These are phyloP conservation scores for Rachicladosporium sp. DNA, from an alignment of 2,329 filamentous ascomycete species.

Conservation along the genomic window DNA sequence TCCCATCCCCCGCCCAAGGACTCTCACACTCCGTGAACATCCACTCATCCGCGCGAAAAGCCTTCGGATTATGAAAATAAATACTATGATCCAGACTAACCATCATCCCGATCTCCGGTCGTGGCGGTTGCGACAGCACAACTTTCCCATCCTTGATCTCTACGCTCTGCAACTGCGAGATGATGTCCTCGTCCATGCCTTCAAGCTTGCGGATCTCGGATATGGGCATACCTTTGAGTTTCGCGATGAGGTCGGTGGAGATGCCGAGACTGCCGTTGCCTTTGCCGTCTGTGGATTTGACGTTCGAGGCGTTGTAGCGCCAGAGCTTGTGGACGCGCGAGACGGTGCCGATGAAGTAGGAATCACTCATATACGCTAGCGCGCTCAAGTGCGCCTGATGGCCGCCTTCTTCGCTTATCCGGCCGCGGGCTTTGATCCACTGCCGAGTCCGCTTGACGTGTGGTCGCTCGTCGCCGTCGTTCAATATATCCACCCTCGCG, in stretches of 20 bases:
- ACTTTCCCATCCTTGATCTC: conserved; percentile 27
- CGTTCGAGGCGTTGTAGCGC: conserved; percentile 43
- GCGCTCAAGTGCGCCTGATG: conserved; percentile 73
- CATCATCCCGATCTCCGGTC: conserved; percentile 66
- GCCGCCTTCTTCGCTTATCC: conserved; percentile 60
- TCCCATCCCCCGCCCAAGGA: conserved; percentile 66
- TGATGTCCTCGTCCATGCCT: conserved; percentile 39
- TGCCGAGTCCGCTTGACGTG: conserved; percentile 52
- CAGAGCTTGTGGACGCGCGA: conserved; percentile 69
- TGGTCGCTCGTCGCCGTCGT: conserved; percentile 40
- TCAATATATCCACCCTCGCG: conserved; percentile 43
- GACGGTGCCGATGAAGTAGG: conserved; percentile 85
- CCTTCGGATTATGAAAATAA: conserved; percentile 41
- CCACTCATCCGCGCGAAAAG: conserved; percentile 51
- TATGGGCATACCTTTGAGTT: conserved; percentile 33
- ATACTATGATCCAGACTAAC: conserved; percentile 64
- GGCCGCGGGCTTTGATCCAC: conserved; percentile 65
- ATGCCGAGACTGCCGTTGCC: conserved; percentile 10
- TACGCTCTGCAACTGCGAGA: conserved; percentile 34
- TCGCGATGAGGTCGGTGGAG: conserved; percentile 32
- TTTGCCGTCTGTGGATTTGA: conserved; percentile 10
- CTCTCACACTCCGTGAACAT: conserved; percentile 70
- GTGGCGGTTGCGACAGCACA: conserved; percentile 35
- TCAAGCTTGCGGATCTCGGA: conserved; percentile 30
- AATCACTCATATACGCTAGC: conserved; percentile 85